phyloP scores from a whole-genome alignment of 768 basidiomycete genomes.

The Amanita subjunquillea region DNA sequence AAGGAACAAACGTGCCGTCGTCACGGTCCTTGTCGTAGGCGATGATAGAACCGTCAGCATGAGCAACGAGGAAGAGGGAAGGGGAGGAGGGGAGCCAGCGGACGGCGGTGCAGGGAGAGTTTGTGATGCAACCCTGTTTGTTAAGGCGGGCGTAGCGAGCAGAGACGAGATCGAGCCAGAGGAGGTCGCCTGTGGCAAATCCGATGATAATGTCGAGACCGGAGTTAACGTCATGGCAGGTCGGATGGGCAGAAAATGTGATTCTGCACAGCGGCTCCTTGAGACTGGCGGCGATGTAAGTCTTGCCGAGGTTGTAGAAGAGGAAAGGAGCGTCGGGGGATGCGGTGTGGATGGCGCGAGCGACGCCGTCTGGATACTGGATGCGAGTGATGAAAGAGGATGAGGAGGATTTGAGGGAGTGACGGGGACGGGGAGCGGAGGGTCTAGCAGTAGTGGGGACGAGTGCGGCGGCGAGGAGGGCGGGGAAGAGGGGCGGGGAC shows the following conservation, averaged over 20 bases:
- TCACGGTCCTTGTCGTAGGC: slow-evolving; percentile 89
- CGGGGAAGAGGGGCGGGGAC: slow-evolving; percentile 34
- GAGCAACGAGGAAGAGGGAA: slow-evolving; percentile 76
- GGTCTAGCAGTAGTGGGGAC: slow-evolving; percentile 59
- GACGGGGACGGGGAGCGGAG: slow-evolving; percentile 62
- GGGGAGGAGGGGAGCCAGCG: slow-evolving; percentile 79
- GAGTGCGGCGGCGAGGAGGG: slow-evolving; percentile 52
- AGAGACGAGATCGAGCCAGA: slow-evolving; percentile 87
- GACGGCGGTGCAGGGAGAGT: slow-evolving; percentile 79
- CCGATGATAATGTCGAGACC: slow-evolving; percentile 84
- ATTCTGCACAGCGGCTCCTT: slow-evolving; percentile 84
- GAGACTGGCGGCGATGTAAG: slow-evolving; percentile 81
- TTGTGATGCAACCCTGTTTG: slow-evolving; percentile 78
- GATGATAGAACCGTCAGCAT: slow-evolving; percentile 83
- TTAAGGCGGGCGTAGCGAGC: slow-evolving; percentile 81
- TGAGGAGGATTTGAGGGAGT: slow-evolving; percentile 82
- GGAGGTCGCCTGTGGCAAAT: slow-evolving; percentile 87
- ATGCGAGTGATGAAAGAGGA: slow-evolving; percentile 88
- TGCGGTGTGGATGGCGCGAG: slow-evolving; percentile 60
- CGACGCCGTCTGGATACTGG: slow-evolving; percentile 71
- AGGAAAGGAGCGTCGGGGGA: slow-evolving; percentile 80
- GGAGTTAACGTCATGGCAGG: slow-evolving; percentile 83
- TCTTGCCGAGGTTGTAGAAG: slow-evolving; percentile 84
- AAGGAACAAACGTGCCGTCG: slow-evolving; percentile 59
- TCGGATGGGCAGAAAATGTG: slow-evolving; percentile 79